These are phyloP conservation scores for Apium graveolens DNA, from an alignment of 129 eudicot genomes.

Conservation along the genomic window DNA sequence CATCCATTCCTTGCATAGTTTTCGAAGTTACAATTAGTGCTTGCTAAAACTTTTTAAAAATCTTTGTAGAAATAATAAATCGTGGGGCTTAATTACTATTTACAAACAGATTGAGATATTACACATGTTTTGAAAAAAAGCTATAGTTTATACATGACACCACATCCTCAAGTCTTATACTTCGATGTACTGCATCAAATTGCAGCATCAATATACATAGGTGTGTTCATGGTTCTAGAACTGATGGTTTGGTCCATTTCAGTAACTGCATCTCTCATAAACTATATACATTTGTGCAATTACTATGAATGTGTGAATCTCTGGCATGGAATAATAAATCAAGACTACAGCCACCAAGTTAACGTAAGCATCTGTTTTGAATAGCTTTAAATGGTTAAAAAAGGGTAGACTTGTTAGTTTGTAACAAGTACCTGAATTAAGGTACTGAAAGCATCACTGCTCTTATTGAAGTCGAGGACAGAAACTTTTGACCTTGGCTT, in stretches of 20 bases:
- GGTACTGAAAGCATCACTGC: conserved; percentile 37
- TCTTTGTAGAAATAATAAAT: neutral
- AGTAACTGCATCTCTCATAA: neutral
- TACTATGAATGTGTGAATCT: neutral
- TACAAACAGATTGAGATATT: neutral
- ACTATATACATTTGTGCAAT: neutral
- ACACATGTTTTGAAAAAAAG: neutral
- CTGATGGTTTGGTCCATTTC: neutral
- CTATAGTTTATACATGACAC: neutral
- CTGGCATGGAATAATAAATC: neutral
- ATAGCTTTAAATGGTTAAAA: neutral
- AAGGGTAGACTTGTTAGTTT: neutral
- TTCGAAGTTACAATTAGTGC: neutral
- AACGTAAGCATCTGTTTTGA: neutral
- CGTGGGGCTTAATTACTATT: neutral
- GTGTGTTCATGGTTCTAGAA: neutral
- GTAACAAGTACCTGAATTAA: conserved; percentile 50
- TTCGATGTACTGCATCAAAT: neutral
- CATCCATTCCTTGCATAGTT: conserved; percentile 61
- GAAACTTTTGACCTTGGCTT: conserved; percentile 76
- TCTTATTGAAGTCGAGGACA: conserved; percentile 89
- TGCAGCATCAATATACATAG: neutral
- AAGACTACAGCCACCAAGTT: neutral
- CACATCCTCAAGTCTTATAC: neutral
- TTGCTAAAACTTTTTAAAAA: neutral